Evolutionary conservation across 208 protist species (phyloP).

Genomic region (Leishmania mexicana): DNA sequence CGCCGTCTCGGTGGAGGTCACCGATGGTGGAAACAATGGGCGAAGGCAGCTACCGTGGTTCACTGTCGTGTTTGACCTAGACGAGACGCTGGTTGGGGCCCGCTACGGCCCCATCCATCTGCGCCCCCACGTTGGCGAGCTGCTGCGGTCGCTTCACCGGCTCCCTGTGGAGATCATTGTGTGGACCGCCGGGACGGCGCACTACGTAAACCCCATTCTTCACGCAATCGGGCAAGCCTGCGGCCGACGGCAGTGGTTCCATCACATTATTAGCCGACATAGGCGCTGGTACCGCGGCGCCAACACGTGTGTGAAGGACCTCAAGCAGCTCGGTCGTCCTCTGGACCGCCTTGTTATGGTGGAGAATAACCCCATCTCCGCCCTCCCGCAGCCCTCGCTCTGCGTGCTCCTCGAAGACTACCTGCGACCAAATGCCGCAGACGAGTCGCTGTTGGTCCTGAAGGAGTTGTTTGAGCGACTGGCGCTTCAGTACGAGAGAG

Average conservation of each 20-base stretch:
- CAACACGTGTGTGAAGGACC: slow-evolving; percentile 59
- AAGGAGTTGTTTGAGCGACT: slow-evolving; percentile 52
- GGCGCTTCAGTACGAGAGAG: slow-evolving; percentile 7
- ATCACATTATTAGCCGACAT: slow-evolving; percentile 82
- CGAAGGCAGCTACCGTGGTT: slow-evolving; percentile 26
- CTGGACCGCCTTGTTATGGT: slow-evolving; percentile 62
- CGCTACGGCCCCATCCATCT: slow-evolving; percentile 56
- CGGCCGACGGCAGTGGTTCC: slow-evolving; percentile 65
- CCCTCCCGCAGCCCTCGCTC: slow-evolving; percentile 50
- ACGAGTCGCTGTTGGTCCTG: slow-evolving; percentile 58
- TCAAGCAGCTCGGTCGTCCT: slow-evolving; percentile 53
- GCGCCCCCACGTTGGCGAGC: slow-evolving; percentile 52
- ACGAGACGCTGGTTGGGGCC: slow-evolving; percentile 79
- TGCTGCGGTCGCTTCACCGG: slow-evolving; percentile 54
- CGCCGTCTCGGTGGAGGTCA: background rate
- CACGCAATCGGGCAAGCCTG: slow-evolving; percentile 45
- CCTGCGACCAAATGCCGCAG: slow-evolving; percentile 36
- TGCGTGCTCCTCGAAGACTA: slow-evolving; percentile 84
- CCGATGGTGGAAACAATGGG: background rate
- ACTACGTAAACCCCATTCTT: slow-evolving; percentile 75
- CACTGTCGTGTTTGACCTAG: slow-evolving; percentile 79
- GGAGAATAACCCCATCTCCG: slow-evolving; percentile 84
- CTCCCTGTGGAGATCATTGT: slow-evolving; percentile 77
- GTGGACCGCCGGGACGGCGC: slow-evolving; percentile 64
- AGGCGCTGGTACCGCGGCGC: slow-evolving; percentile 55